These are phyloP conservation scores for Lentithecium fluviatile DNA, from an alignment of 495 filamentous ascomycete genomes.

Conservation along the genomic window DNA sequence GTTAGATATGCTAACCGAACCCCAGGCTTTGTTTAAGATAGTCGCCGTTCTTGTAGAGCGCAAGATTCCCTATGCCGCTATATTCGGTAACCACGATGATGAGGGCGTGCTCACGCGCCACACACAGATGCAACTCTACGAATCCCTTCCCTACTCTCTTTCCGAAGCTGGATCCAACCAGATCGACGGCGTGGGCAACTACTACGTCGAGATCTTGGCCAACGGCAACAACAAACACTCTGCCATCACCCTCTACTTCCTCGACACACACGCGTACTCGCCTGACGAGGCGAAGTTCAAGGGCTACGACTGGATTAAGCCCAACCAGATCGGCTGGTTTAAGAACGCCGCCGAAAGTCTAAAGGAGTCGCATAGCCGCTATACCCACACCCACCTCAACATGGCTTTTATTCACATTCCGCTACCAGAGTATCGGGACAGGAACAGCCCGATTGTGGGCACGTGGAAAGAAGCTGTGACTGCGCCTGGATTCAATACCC, in stretches of 20 bases:
- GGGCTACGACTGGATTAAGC: constrained; percentile 96
- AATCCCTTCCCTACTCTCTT: constrained; percentile 85
- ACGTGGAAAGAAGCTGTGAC: constrained; percentile 69
- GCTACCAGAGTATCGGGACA: constrained; percentile 74
- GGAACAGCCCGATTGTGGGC: constrained; percentile 48
- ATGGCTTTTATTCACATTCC: constrained; percentile 98
- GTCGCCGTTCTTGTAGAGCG: constrained; percentile 81
- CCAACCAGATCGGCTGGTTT: constrained; percentile 93
- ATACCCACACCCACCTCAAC: constrained; percentile 89
- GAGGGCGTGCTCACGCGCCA: constrained; percentile 76
- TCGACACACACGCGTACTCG: constrained; percentile 90
- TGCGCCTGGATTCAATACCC: constrained; percentile 82
- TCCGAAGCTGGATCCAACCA: constrained; percentile 75
- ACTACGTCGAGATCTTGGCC: constrained; percentile 86
- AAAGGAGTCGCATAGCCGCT: constrained; percentile 69
- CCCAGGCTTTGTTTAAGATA: constrained; percentile 84
- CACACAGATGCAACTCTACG: constrained; percentile 78
- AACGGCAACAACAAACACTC: constrained; percentile 76
- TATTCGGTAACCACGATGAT: constrained; percentile 98
- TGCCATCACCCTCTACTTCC: constrained; percentile 86
- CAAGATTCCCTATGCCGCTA: constrained; percentile 87
- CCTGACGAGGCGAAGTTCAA: constrained; percentile 81
- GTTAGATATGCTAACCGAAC: constrained; percentile 8
- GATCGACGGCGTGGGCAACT: constrained; percentile 90
- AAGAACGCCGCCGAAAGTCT: constrained; percentile 67